Base-by-base conservation (phyloP, 495 filamentous ascomycete genomes). In the Cercophora newfieldiana region DNA sequence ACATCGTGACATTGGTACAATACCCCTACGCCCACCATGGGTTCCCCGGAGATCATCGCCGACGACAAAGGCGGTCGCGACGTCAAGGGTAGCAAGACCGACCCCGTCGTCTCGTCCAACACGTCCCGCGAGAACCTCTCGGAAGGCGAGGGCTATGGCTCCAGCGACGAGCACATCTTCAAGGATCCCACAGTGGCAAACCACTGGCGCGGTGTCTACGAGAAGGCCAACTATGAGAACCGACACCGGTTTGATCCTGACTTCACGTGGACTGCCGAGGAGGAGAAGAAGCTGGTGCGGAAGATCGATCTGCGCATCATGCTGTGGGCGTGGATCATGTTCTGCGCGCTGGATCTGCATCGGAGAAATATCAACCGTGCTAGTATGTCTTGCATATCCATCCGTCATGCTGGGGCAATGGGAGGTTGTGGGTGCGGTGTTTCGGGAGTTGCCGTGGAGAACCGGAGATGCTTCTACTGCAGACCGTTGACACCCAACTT, bases 241-340 rank as follows among this genome's bases (percentile, higher is more conserved):
- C 78, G 81, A 0, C 86, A 89, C 75, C 79, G 83, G 4, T 89
- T 84, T 64, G 82, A 86, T 64, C 82, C 82, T 3, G 65, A 68
- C 4, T 78, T 78, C 59, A 74, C 68, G 47, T 87, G 84, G 84
- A 77, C 74, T 12, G 74, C 75, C 59, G 72, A 76, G 49, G 81
- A 82, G 61, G 85, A 87, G 74, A 75, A 72, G 66, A 78, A 64
- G 63, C 67, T 87, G 1, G 76, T 86, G 12, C 68, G 80, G 58
- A 82, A 84, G 71, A 71, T 82, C 57, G 78, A 81, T 61, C 61
- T 60, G 12, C 61, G 61, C 50, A 63, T 63, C 61, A 63, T 63
- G 61, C 28, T 63, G 7, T 63, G 61, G 61, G 78, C 78, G 7
- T 80, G 79, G 71, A 51, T 83, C 50, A 78, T 81, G 76, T 83